These are phyloP conservation scores for Rhynchospora breviuscula DNA, from an alignment of 176 grass and related monocot genomes.

Conservation along the genomic window DNA sequence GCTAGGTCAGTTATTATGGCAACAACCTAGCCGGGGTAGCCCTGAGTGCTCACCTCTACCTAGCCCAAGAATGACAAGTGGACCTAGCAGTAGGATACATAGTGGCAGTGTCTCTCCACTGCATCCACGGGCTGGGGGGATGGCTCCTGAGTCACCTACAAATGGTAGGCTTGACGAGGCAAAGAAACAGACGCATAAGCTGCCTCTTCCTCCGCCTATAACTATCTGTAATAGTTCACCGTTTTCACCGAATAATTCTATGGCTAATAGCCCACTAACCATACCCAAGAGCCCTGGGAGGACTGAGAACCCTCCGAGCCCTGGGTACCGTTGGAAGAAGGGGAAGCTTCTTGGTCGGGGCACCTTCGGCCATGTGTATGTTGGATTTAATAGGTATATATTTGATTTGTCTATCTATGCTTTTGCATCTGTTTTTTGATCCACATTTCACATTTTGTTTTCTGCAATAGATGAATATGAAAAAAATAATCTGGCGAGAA, in stretches of 20 bases:
- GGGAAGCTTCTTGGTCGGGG: conserved; percentile 89
- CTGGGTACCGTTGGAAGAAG: conserved; percentile 97
- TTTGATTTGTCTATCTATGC: conserved; percentile 16
- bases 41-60: conserved; percentile 91
- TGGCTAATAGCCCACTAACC: conserved; percentile 41
- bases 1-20: conserved; percentile 83
- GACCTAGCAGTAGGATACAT: conserved; percentile 92
- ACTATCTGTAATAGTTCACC: conserved; percentile 60
- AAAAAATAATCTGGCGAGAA: not conserved
- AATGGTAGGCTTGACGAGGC: conserved; percentile 56
- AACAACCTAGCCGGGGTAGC: conserved; percentile 45
- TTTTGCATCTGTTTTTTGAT: not conserved
- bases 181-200: conserved; percentile 85
- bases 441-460: not conserved
- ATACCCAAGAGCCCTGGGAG: conserved; percentile 90
- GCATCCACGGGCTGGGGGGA: conserved; percentile 82
- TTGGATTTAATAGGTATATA: conserved; percentile 96
- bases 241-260: conserved; percentile 71
- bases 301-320: conserved; percentile 75
- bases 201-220: conserved; percentile 89
- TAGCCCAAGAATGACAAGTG: conserved; percentile 96
- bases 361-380: conserved; percentile 98
- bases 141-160: conserved; percentile 79
- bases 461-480: not conserved
- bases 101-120: conserved; percentile 87